Evolutionary conservation across 129 eudicot species (phyloP).

Genomic region (Lonicera japonica): DNA sequence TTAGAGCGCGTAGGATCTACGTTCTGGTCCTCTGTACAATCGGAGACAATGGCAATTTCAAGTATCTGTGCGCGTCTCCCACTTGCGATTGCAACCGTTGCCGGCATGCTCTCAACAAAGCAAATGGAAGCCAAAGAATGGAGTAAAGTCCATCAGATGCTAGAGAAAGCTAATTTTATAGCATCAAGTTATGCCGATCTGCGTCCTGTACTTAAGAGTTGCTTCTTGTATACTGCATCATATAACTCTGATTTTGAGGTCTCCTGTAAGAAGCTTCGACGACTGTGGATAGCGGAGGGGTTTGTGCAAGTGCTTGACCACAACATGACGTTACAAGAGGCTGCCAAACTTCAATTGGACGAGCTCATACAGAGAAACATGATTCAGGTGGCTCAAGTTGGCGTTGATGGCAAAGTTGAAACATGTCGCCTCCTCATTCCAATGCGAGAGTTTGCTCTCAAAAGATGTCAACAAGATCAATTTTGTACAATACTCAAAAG

Average conservation of each 20-base stretch:
- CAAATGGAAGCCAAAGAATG: neutral
- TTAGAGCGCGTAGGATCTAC: neutral
- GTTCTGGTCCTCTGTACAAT: neutral
- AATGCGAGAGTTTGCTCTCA: slow-evolving; percentile 7
- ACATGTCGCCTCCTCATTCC: slow-evolving; percentile 6
- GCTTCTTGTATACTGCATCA: slow-evolving; percentile 8
- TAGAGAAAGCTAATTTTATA: neutral
- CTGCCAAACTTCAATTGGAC: slow-evolving; percentile 8
- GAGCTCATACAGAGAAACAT: slow-evolving; percentile 11
- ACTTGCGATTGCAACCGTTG: slow-evolving; percentile 3
- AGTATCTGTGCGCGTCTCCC: neutral
- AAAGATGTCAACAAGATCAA: slow-evolving; percentile 11
- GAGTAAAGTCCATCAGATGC: neutral
- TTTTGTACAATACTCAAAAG: neutral
- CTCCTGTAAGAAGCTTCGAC: slow-evolving; percentile 4
- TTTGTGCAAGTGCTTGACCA: neutral
- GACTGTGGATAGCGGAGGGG: slow-evolving; percentile 10
- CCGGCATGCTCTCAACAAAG: slow-evolving; percentile 6
- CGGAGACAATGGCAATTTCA: neutral
- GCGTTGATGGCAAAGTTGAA: neutral
- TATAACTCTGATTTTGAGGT: slow-evolving; percentile 1
- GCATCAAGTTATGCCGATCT: slow-evolving; percentile 8
- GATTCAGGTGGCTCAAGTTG: slow-evolving; percentile 3
- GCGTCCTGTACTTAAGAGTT: slow-evolving; percentile 8
- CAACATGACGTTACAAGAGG: slow-evolving; percentile 1